Conservation (phyloP, 306 rosid genomes). For the Casuarina glauca region DNA sequence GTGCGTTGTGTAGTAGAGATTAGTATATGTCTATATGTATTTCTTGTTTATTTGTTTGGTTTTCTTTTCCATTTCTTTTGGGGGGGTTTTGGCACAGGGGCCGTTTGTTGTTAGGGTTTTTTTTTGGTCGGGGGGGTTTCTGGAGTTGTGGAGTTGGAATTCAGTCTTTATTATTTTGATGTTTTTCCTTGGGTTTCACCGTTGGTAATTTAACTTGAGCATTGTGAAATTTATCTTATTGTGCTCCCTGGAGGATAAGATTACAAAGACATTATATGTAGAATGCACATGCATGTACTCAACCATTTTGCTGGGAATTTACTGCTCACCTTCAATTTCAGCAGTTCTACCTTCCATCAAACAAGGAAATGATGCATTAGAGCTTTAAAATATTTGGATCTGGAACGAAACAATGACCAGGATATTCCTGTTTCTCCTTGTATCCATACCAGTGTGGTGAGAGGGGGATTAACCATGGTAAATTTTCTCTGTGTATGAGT, state of each 20-base stretch:
- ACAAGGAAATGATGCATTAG: background rate
- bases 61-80: background rate
- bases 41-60: too few species aligned
- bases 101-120: too few species aligned
- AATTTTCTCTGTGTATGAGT: background rate
- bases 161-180: background rate
- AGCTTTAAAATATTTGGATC: background rate
- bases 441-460: background rate
- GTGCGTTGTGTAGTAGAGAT: slow-evolving; percentile 1
- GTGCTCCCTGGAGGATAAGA: background rate
- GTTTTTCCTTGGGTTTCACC: background rate
- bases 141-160: background rate
- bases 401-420: background rate
- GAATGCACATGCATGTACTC: background rate
- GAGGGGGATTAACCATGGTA: background rate
- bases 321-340: background rate
- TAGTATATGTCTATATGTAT: background rate
- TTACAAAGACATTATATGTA: background rate
- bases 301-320: background rate
- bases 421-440: too few species aligned
- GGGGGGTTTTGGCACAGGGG: too few species aligned
- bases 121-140: background rate
- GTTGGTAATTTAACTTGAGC: slow-evolving; percentile 4
- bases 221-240: background rate
- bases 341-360: background rate